Conservation (phyloP, 257 asterid species). For the Solanum chilense region DNA sequence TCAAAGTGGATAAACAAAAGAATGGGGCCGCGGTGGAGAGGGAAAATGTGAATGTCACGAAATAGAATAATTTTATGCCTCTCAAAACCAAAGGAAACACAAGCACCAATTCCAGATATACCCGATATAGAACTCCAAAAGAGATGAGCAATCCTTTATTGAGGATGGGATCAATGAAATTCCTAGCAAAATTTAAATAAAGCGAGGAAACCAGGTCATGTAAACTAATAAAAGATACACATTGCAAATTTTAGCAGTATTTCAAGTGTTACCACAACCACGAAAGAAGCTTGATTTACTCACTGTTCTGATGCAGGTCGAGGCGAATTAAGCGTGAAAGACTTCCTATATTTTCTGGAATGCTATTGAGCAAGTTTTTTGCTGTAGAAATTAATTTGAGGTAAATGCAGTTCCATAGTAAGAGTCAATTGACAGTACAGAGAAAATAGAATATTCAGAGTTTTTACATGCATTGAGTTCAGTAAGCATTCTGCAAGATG, state of each 20-base stretch:
- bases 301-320: constrained; percentile 89
- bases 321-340: constrained; percentile 78
- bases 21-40: background rate
- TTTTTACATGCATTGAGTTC: constrained; percentile 87
- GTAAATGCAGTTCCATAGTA: constrained; percentile 5
- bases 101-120: constrained; percentile 4
- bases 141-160: constrained; percentile 72
- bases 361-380: constrained; percentile 47
- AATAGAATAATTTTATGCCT: background rate
- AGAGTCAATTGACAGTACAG: background rate
- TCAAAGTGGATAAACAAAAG: constrained; percentile 7
- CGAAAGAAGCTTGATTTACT: constrained; percentile 21
- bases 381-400: constrained; percentile 36
- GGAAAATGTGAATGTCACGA: background rate
- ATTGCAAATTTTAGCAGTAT: background rate
- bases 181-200: constrained; percentile 40
- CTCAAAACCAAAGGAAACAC: background rate
- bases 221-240: background rate
- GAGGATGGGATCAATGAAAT: constrained; percentile 79
- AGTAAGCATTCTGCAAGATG: constrained; percentile 71
- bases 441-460: background rate
- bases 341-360: constrained; percentile 78
- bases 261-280: background rate
- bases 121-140: constrained; percentile 91
- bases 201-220: background rate